phyloP scores from a whole-genome alignment of 1,139 yeast species.

The Candida tropicalis region DNA sequence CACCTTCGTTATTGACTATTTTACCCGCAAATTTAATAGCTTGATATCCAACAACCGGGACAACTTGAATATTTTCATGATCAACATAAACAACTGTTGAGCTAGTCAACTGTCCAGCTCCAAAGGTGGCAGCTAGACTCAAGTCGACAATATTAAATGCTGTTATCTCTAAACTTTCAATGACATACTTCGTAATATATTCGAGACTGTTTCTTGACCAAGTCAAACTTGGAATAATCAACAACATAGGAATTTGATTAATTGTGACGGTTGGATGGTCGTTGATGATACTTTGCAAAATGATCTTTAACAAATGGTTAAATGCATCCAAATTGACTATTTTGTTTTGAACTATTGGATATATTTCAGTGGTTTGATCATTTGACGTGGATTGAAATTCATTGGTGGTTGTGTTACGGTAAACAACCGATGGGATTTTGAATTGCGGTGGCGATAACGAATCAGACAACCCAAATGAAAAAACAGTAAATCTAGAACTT shows the following conservation, averaged over 20 bases:
- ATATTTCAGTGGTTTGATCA: constrained; percentile 41
- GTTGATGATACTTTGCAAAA: constrained; percentile 58
- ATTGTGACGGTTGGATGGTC: constrained; percentile 53
- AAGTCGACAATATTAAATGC: constrained; percentile 73
- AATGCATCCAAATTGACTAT: constrained; percentile 73
- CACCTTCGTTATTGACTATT: constrained; percentile 57
- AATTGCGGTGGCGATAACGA: constrained; percentile 75
- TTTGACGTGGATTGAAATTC: constrained; percentile 39
- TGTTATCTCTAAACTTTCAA: constrained; percentile 73
- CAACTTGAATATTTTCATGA: constrained; percentile 68
- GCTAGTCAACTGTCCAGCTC: constrained; percentile 60
- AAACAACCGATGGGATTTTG: constrained; percentile 76
- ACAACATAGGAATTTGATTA: constrained; percentile 49
- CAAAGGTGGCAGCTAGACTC: constrained; percentile 73
- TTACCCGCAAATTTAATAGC: constrained; percentile 57
- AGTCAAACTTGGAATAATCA: constrained; percentile 62
- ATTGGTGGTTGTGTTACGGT: constrained; percentile 48
- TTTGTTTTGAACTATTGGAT: constrained; percentile 65
- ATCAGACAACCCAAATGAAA: constrained; percentile 82
- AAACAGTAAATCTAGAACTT: constrained; percentile 75
- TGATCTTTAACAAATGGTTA: constrained; percentile 62
- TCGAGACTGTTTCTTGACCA: constrained; percentile 78
- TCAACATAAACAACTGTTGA: constrained; percentile 85
- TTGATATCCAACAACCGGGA: constrained; percentile 76
- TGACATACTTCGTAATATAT: constrained; percentile 68